Base-by-base conservation (phyloP, 805 yeast genomes). In the Myxozyma nipponensis region DNA sequence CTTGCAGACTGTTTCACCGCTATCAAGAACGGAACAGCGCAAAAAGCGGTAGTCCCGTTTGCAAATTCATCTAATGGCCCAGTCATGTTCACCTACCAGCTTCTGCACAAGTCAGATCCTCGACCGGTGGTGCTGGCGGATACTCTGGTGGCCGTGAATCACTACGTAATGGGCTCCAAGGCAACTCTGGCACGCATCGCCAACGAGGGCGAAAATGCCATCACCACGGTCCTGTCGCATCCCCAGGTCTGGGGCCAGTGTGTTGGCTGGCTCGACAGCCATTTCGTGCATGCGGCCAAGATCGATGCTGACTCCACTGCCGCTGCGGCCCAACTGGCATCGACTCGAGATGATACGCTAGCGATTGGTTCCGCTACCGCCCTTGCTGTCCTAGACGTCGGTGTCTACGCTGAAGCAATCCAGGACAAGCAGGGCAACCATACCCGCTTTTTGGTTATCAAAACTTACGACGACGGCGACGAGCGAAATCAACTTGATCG, bases 231-330 rank as follows among this genome's bases (percentile, higher is more conserved):
- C 18, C 86, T 86, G 69, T 86, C 96, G 2, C 98, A 91, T 68
- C 97, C 98, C 1, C 98, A 91, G 66, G 98, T 90, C 0, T 91
- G 98, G 98, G 95, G 96, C 7, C 98, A 91, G 65, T 83, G 86
- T 44, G 71, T 76, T 2, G 65, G 70, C 21, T 93, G 86, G 70
- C 64, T 85, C 38, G 44, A 56, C 28, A 44, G 58, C 42, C 63
- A 71, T 18, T 56, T 56, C 54, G 71, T 63, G 51, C 48, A 64
- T 13, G 71, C 77, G 30, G 75, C 74, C 45, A 74, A 69, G 52
- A 72, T 84, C 17, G 96, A 89, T 66, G 74, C 83, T 1, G 73
- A 77, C 1, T 87, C 96, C 0, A 91, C 98, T 0, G 84, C 96
- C 0, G 78, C 77, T 58, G 98, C 96, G 0, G 96, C 93, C 0